Conservation (phyloP, 768 basidiomycete species). For the Tylopilus felleus region DNA sequence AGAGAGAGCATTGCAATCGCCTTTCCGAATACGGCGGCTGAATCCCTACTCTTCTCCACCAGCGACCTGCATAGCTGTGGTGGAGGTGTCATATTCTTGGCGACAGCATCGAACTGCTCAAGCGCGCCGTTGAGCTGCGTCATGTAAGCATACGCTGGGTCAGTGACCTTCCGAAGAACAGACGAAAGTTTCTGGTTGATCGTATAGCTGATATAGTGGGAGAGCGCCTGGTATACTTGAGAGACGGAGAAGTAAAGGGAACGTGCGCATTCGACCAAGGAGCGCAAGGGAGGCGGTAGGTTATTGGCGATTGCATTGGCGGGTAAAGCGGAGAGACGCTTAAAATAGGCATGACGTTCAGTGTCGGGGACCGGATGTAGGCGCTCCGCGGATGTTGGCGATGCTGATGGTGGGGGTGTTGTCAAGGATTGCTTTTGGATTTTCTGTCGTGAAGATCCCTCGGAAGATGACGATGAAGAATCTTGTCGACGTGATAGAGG, state of each 20-base stretch:
- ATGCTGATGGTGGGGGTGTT: slow-evolving; percentile 34
- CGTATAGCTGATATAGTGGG: slow-evolving; percentile 81
- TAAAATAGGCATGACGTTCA: slow-evolving; percentile 91
- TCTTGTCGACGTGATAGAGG: slow-evolving; percentile 46
- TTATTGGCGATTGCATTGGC: slow-evolving; percentile 55
- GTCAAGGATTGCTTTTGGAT: slow-evolving; percentile 23
- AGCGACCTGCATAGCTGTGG: slow-evolving; percentile 71
- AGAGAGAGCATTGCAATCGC: slow-evolving; percentile 79
- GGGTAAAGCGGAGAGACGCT: slow-evolving; percentile 79
- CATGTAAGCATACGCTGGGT: slow-evolving; percentile 81
- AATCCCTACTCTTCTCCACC: slow-evolving; percentile 81
- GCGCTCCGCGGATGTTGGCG: slow-evolving; percentile 38
- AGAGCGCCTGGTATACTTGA: slow-evolving; percentile 85
- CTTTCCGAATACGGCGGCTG: slow-evolving; percentile 79
- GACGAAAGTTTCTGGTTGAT: slow-evolving; percentile 80
- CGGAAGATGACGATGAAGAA: slow-evolving; percentile 39
- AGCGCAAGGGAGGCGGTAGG: slow-evolving; percentile 65
- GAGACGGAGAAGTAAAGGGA: slow-evolving; percentile 90
- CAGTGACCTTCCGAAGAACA: slow-evolving; percentile 78
- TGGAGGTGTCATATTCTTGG: slow-evolving; percentile 65
- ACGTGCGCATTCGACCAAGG: slow-evolving; percentile 82
- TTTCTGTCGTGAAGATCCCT: slow-evolving; percentile 23
- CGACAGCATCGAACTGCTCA: slow-evolving; percentile 85
- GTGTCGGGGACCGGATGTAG: slow-evolving; percentile 52
- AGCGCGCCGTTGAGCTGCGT: slow-evolving; percentile 80